These are phyloP conservation scores for Panus rudis DNA, from an alignment of 768 basidiomycete genomes.

Conservation along the genomic window DNA sequence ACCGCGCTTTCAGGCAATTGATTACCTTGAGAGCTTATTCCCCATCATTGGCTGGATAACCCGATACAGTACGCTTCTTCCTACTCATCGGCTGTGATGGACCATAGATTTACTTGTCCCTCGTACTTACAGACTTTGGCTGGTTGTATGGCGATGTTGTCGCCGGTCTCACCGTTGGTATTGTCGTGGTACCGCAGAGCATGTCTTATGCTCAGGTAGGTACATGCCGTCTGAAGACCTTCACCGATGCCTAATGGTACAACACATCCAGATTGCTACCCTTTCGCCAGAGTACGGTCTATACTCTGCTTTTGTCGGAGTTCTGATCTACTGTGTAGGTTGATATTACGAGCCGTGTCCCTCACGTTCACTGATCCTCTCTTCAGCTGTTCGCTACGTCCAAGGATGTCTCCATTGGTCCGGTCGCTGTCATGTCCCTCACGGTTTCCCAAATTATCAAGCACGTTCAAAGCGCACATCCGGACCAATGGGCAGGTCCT, in stretches of 20 bases:
- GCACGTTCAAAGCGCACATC: constrained; percentile 47
- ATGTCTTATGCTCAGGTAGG: constrained; percentile 81
- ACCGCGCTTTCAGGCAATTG: constrained; percentile 35
- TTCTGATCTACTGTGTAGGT: constrained; percentile 74
- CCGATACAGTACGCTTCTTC: constrained; percentile 55
- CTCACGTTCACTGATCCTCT: background rate
- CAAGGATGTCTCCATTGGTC: constrained; percentile 99
- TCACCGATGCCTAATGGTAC: background rate
- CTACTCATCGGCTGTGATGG: background rate
- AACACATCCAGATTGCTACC: constrained; percentile 79
- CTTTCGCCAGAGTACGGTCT: constrained; percentile 85
- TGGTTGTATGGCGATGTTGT: constrained; percentile 86
- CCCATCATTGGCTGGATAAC: constrained; percentile 83
- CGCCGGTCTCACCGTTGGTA: constrained; percentile 89
- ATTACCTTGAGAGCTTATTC: constrained; percentile 71
- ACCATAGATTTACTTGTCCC: constrained; percentile 7
- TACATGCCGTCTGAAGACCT: background rate
- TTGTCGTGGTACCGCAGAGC: constrained; percentile 91
- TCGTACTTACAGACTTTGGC: constrained; percentile 52
- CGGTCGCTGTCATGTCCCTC: constrained; percentile 97
- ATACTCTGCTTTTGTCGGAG: constrained; percentile 90
- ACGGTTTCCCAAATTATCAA: constrained; percentile 77
- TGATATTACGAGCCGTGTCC: too few species aligned
- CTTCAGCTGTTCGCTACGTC: constrained; percentile 88
- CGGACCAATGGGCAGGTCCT: constrained; percentile 53